Percentiles rank a stretch among this genome's conserved stretches.
Evolutionary conservation across 306 rosid genomes (phyloP).

Genomic region (Inga leiocalycina): DNA sequence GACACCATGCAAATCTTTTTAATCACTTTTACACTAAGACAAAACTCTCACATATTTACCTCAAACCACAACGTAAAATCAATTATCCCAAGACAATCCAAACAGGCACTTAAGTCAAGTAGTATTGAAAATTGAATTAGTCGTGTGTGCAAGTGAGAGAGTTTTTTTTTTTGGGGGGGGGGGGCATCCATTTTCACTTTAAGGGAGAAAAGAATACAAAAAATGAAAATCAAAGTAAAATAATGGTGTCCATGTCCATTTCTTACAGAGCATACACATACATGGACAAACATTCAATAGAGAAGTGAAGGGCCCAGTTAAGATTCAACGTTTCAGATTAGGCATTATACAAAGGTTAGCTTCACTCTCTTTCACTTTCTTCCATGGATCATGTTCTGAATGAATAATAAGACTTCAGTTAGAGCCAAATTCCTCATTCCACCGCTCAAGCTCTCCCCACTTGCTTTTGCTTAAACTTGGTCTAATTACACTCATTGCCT

Average conservation of each 20-base stretch:
- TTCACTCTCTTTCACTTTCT: conserved; percentile 5
- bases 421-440: conserved; percentile 93
- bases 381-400: background rate
- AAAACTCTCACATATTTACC: too few relatives aligned
- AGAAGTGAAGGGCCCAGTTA: background rate
- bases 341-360: conserved; percentile 2
- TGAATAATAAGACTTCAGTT: conserved; percentile 50
- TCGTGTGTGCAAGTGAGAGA: too few relatives aligned
- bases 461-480: conserved; percentile 93
- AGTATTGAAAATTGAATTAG: too few relatives aligned
- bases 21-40: too few relatives aligned
- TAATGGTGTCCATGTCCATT: conserved; percentile 20
- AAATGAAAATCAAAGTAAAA: conserved; percentile 6
- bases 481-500: conserved; percentile 80
- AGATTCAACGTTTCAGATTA: conserved; percentile 20
- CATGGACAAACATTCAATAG: background rate
- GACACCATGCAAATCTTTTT: too few relatives aligned
- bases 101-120: too few relatives aligned
- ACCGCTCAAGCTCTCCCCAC: conserved; percentile 90
- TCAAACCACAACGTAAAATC: too few relatives aligned
- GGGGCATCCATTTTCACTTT: background rate
- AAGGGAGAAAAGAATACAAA: background rate
- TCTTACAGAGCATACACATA: conserved; percentile 12
- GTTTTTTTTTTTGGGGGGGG: too few relatives aligned
- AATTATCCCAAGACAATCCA: too few relatives aligned